Evolutionary conservation across 2,329 filamentous ascomycete genomes (phyloP).

Genomic region (Incumbomyces lentus): DNA sequence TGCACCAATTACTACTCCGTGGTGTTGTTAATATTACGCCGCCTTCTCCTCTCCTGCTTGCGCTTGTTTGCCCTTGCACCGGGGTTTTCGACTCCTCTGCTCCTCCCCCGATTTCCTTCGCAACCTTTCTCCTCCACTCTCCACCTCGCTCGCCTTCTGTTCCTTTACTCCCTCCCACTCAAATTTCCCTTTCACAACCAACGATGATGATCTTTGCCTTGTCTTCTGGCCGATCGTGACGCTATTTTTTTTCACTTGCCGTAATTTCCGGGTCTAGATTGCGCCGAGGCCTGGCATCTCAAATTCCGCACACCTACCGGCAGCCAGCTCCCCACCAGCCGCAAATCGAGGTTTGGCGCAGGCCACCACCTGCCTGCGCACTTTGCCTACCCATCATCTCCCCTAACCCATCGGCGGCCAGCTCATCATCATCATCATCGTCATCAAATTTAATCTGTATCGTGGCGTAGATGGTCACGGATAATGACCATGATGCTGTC

Average conservation of each 20-base stretch:
- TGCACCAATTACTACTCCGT: too few relatives aligned
- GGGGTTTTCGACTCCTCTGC: slow-evolving; percentile 2
- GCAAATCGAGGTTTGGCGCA: slow-evolving; percentile 4
- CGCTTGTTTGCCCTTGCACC: neutral
- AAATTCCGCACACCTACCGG: slow-evolving; percentile 2
- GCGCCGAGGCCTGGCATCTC: slow-evolving; percentile 7
- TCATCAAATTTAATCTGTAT: neutral
- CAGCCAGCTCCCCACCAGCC: slow-evolving; percentile 7
- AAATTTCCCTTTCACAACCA: neutral
- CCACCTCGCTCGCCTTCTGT: slow-evolving; percentile 4
- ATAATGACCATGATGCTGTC: neutral
- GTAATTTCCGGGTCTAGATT: slow-evolving; percentile 5
- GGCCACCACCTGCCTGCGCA: slow-evolving; percentile 6
- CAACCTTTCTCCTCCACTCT: slow-evolving; percentile 9
- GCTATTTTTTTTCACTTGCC: slow-evolving; percentile 5
- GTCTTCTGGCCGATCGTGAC: slow-evolving; percentile 4
- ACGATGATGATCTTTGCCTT: neutral
- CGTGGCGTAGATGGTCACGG: neutral
- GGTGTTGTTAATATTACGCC: neutral
- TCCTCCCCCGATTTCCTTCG: slow-evolving; percentile 6
- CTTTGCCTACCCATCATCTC: neutral
- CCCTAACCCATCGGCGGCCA: too few relatives aligned
- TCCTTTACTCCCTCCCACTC: neutral
- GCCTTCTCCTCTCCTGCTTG: slow-evolving; percentile 4
- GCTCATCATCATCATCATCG: too few relatives aligned